These are phyloP conservation scores for Leishmania martiniquensis DNA, from an alignment of 208 protist species.

Conservation along the genomic window DNA sequence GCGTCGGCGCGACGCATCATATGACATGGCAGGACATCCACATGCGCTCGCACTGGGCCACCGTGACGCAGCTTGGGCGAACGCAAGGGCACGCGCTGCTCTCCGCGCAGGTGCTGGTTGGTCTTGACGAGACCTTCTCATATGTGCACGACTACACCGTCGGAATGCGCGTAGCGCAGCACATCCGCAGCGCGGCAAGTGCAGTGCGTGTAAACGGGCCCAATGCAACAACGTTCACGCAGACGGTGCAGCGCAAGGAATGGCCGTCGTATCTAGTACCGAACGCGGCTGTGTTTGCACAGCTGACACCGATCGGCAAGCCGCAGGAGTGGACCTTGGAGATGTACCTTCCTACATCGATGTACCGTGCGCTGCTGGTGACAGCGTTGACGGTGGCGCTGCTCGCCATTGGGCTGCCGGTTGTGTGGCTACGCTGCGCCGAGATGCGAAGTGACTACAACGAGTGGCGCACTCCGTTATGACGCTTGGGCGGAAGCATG, in stretches of 20 bases:
- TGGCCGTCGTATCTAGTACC: slow-evolving; percentile 72
- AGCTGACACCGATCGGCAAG: slow-evolving; percentile 34
- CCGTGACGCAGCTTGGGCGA: slow-evolving; percentile 41
- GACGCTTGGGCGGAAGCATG: not conserved
- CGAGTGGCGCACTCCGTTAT: slow-evolving; percentile 51
- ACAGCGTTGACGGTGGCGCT: slow-evolving; percentile 39
- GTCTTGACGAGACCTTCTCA: slow-evolving; percentile 70
- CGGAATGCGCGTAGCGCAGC: slow-evolving; percentile 23
- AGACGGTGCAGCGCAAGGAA: slow-evolving; percentile 23
- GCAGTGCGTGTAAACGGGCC: not conserved
- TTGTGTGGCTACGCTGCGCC: slow-evolving; percentile 50
- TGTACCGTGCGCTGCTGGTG: slow-evolving; percentile 49
- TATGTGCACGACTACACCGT: slow-evolving; percentile 73
- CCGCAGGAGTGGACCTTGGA: slow-evolving; percentile 49
- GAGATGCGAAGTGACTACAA: slow-evolving; percentile 59
- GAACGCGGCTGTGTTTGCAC: slow-evolving; percentile 65
- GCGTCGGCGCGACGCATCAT: slow-evolving; percentile 54
- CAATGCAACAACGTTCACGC: not conserved
- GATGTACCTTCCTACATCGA: slow-evolving; percentile 61
- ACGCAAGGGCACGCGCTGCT: slow-evolving; percentile 42
- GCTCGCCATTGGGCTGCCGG: slow-evolving; percentile 53
- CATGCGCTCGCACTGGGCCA: slow-evolving; percentile 50
- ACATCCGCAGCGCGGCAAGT: not conserved
- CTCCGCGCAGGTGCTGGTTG: slow-evolving; percentile 46
- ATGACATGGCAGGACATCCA: slow-evolving; percentile 66